Base-by-base conservation (phyloP, 169 alveolate genomes). In the Cryptosporidium bovis region DNA sequence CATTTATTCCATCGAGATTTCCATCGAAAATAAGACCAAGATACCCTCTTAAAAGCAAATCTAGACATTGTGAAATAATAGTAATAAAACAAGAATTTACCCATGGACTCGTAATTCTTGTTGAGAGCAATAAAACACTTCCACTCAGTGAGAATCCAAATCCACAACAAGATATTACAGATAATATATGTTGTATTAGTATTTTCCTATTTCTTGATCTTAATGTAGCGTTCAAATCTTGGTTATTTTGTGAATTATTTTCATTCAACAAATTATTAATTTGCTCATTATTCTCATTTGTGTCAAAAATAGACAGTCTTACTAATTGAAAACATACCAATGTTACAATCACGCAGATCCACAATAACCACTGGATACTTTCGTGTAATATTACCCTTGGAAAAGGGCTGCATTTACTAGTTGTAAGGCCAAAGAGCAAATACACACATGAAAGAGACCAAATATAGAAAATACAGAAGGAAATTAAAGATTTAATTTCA, bases 31-130 rank as follows among this genome's bases (percentile, higher is more conserved):
- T 69, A 27, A 77, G 64, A 3, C 87, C 87, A 33, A 77, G 51
- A 62, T 77, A 77, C 36, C 77, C 71, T 48, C 87, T 56, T 60
- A 77, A 36, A 24, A 77, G 71, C n/a, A 77, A 56, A 31, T 77
- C 87, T 15, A 56, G 24, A 44, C 71, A 77, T 48, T 77, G 87
- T 20, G 77, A 77, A 27, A 77, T 77, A 1, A 77, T 77, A 18
- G 87, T 77, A 40, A 77, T 62, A 60, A 77, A 77, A 66, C 71
- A 60, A 2, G 87, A 77, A 56, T 55, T 77, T 10, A 77, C 64
- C 87, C 87, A 77, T 18, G 87, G 87, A 77, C 87, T 77, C 3
- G 87, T 77, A 5, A 77, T 77, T 77, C 71, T 56, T 36, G 87
- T 77, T 46, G 87, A 60, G 1, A 77, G 51, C 16, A 77, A 62